phyloP scores from a whole-genome alignment of 2,329 filamentous ascomycete genomes.

The Colletotrichum agaves region DNA sequence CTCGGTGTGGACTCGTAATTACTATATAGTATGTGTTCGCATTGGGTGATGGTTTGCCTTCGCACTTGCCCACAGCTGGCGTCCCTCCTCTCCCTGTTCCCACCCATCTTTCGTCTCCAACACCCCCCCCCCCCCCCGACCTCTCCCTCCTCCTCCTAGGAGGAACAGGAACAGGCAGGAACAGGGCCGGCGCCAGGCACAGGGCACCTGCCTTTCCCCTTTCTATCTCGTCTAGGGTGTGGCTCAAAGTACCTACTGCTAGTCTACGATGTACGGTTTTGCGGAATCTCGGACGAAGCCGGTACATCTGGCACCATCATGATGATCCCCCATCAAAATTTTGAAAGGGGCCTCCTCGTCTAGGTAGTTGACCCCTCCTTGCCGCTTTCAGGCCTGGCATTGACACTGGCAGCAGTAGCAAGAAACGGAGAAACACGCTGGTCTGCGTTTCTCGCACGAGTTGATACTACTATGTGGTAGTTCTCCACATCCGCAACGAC shows the following conservation, averaged over 20 bases:
- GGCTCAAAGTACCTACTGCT: neutral
- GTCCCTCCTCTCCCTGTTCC: neutral
- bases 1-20: neutral
- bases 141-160: too few relatives aligned
- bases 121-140: too few relatives aligned
- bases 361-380: slow-evolving; percentile 6
- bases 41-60: neutral
- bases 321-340: neutral
- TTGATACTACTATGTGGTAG: neutral
- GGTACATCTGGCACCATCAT: neutral
- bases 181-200: slow-evolving; percentile 7
- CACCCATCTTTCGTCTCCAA: neutral
- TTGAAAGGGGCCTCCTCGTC: neutral
- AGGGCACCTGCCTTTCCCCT: slow-evolving; percentile 9
- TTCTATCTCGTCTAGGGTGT: neutral
- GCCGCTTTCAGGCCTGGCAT: neutral
- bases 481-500: slow-evolving; percentile 2
- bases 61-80: neutral
- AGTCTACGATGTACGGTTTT: neutral
- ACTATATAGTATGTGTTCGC: neutral
- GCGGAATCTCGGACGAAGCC: neutral
- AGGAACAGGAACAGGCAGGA: slow-evolving; percentile 9
- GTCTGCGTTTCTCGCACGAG: neutral
- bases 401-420: neutral
- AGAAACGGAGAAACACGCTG: neutral